These are phyloP conservation scores for Candida dubliniensis DNA, from an alignment of 1,139 yeast species.

Conservation along the genomic window DNA sequence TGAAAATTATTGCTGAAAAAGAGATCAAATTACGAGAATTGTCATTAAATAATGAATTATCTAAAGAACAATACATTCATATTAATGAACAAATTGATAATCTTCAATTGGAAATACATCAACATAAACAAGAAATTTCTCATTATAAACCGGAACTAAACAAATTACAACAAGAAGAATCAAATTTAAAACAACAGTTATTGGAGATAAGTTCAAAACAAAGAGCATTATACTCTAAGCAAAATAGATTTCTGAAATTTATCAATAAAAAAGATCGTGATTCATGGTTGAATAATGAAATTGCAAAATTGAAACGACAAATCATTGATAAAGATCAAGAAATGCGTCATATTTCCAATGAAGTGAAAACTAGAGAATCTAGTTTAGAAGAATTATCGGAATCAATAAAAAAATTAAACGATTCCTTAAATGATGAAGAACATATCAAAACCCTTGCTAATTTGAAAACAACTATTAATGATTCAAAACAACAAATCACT, in stretches of 20 bases:
- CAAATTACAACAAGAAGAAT: conserved; percentile 42
- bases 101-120: conserved; percentile 19
- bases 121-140: conserved; percentile 24
- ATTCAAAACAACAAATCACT: conserved; percentile 41
- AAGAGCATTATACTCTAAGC: conserved; percentile 68
- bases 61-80: conserved; percentile 18
- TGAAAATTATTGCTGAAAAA: conserved; percentile 41
- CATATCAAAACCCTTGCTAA: conserved; percentile 21
- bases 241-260: conserved; percentile 68
- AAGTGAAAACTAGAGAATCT: conserved; percentile 20
- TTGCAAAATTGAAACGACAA: conserved; percentile 21
- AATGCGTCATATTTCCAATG: conserved; percentile 20
- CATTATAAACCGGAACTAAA: conserved; percentile 44
- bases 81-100: conserved; percentile 20
- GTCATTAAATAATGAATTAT: conserved; percentile 16
- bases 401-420: conserved; percentile 43
- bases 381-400: conserved; percentile 22
- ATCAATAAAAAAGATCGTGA: conserved; percentile 60
- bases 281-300: conserved; percentile 55
- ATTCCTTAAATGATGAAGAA: conserved; percentile 26
- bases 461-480: conserved; percentile 36
- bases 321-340: conserved; percentile 26
- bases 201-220: conserved; percentile 52
- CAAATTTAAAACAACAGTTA: conserved; percentile 38
- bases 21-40: conserved; percentile 39